Percentiles rank a stretch among this genome's conserved stretches.
These are phyloP conservation scores for Coffea eugenioides DNA, from an alignment of 257 asterid genomes.

Conservation along the genomic window DNA sequence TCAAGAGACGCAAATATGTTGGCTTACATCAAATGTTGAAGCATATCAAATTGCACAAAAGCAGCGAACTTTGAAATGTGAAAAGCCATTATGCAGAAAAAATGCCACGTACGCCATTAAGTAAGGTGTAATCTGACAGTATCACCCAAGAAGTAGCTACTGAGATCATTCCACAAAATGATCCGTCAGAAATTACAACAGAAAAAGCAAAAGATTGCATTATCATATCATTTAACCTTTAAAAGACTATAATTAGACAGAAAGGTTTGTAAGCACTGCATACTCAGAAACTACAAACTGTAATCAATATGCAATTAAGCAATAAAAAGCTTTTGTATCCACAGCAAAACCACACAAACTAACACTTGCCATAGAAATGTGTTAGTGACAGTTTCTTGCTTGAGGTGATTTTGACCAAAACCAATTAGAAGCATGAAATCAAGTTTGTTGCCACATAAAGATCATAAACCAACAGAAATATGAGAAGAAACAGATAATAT, in stretches of 20 bases:
- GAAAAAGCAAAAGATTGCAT: background rate
- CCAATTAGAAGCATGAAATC: background rate
- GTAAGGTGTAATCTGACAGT: background rate
- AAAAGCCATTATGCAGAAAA: background rate
- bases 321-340: background rate
- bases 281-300: background rate
- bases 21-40: background rate
- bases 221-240: background rate
- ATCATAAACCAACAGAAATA: background rate
- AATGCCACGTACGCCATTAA: background rate
- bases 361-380: background rate
- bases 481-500: background rate
- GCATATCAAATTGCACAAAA: background rate
- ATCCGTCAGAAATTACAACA: background rate
- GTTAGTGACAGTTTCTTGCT: too few species aligned
- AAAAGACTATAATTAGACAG: too few species aligned
- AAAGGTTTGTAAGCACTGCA: background rate
- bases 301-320: background rate
- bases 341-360: background rate
- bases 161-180: background rate
- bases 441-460: background rate
- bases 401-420: background rate
- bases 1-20: background rate
- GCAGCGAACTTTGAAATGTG: background rate
- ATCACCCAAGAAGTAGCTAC: background rate